Percentiles rank a stretch among this genome's conserved stretches.
phyloP scores from a whole-genome alignment of 352 stramenopile genomes.

The Pythium rishiriense region DNA sequence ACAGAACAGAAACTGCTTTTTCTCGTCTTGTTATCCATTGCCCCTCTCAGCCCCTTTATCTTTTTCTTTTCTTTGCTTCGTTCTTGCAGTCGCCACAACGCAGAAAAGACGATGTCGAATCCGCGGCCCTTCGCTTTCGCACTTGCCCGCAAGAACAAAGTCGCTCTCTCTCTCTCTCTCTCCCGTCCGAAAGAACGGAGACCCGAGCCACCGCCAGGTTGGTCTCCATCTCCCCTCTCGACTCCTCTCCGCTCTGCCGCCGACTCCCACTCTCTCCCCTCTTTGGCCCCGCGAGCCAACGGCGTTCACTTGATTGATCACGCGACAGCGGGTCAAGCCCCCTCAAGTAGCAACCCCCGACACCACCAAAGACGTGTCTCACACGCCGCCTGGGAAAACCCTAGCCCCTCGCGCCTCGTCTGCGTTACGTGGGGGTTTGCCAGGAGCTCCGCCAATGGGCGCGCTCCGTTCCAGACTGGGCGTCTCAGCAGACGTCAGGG shows the following conservation, averaged over 20 bases:
- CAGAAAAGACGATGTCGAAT: constrained; percentile 1
- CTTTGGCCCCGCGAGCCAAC: background rate
- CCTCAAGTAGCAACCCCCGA: constrained; percentile 20
- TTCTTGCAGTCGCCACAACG: constrained; percentile 1
- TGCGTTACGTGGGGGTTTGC: constrained; percentile 18
- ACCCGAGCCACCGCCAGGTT: background rate
- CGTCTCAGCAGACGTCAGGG: constrained; percentile 24
- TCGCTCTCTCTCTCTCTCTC: background rate
- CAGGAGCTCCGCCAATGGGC: constrained; percentile 17
- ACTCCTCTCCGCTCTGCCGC: background rate
- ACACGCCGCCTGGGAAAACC: constrained; percentile 11
- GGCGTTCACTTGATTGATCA: constrained; percentile 28
- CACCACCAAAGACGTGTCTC: constrained; percentile 27
- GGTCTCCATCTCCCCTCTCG: background rate
- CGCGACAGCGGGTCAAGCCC: constrained; percentile 2
- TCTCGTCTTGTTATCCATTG: background rate
- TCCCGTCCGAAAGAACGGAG: background rate
- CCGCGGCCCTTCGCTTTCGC: background rate
- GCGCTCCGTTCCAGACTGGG: background rate
- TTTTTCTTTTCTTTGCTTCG: constrained; percentile 1
- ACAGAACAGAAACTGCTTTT: background rate
- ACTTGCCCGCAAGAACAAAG: background rate
- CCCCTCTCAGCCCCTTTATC: background rate
- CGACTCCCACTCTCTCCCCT: constrained; percentile 9
- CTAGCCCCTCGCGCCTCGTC: constrained; percentile 16